These are phyloP conservation scores for Kazachstania martiniae DNA, from an alignment of 805 yeast genomes.

Conservation along the genomic window DNA sequence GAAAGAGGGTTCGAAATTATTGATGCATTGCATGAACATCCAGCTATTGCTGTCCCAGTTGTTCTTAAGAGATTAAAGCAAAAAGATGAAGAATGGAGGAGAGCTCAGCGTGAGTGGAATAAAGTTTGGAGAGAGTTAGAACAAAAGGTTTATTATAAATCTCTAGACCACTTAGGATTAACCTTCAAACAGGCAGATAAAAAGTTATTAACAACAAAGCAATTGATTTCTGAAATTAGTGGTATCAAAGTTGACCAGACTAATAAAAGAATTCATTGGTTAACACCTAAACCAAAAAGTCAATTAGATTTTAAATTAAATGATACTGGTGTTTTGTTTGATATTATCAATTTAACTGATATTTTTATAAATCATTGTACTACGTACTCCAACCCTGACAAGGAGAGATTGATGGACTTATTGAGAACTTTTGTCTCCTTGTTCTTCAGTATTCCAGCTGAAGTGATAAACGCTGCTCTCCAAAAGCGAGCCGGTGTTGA, in stretches of 20 bases:
- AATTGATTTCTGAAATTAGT: slow-evolving; percentile 80
- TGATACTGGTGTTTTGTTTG: slow-evolving; percentile 62
- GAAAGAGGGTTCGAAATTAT: slow-evolving; percentile 95
- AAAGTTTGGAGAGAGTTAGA: slow-evolving; percentile 98
- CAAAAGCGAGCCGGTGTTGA: slow-evolving; percentile 8
- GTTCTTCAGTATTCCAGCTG: slow-evolving; percentile 54
- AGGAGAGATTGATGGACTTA: slow-evolving; percentile 64
- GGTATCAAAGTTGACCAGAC: slow-evolving; percentile 86
- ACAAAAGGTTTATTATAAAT: slow-evolving; percentile 86
- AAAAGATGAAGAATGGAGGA: slow-evolving; percentile 97
- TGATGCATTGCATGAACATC: slow-evolving; percentile 90
- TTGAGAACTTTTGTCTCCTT: slow-evolving; percentile 58
- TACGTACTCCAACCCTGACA: slow-evolving; percentile 69
- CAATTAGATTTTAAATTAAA: slow-evolving; percentile 52
- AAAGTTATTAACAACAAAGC: slow-evolving; percentile 80
- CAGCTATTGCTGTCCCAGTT: slow-evolving; percentile 90
- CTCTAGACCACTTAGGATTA: slow-evolving; percentile 88
- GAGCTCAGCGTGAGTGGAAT: slow-evolving; percentile 97
- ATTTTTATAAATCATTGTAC: slow-evolving; percentile 59
- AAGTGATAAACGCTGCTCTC: slow-evolving; percentile 34
- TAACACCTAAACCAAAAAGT: slow-evolving; percentile 77
- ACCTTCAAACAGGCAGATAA: slow-evolving; percentile 96
- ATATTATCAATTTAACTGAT: slow-evolving; percentile 56
- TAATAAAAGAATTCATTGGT: slow-evolving; percentile 76
- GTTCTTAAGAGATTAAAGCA: slow-evolving; percentile 88